Evolutionary conservation across 192 early-diverging fungal genomes (phyloP).

Genomic region (Diversispora epigaea): DNA sequence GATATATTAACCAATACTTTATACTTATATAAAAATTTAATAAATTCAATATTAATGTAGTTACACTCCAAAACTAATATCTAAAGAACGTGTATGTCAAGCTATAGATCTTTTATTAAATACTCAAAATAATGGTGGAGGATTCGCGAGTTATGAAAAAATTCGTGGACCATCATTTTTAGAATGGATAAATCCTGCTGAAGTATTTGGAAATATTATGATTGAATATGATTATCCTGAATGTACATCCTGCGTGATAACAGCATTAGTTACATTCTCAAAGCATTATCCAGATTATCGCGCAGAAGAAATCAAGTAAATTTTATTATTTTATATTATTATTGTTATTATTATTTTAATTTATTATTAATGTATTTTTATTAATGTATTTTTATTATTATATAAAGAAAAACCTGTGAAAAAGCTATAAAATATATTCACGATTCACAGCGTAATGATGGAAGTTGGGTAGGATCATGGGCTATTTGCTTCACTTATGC

Average conservation of each 20-base stretch:
- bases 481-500: conserved; percentile 98
- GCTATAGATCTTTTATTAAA: conserved; percentile 87
- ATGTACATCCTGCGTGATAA: conserved; percentile 91
- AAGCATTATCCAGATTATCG: conserved; percentile 81
- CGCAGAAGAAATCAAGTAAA: conserved; percentile 69
- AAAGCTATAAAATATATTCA: conserved; percentile 78
- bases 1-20: not conserved
- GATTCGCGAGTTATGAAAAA: conserved; percentile 91
- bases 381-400: not conserved
- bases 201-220: conserved; percentile 98
- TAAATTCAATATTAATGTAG: not conserved
- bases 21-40: not conserved
- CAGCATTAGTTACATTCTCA: conserved; percentile 77
- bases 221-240: conserved; percentile 96
- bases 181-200: conserved; percentile 91
- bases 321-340: conserved; percentile 31
- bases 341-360: not conserved
- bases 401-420: conserved; percentile 30
- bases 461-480: conserved; percentile 95
- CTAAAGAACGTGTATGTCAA: conserved; percentile 72
- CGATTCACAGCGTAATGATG: conserved; percentile 71
- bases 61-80: conserved; percentile 57
- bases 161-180: conserved; percentile 77
- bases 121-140: conserved; percentile 91
- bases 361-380: conserved; percentile 8